Conservation (phyloP, 768 basidiomycete species). For the Pisolithus microcarpus region DNA sequence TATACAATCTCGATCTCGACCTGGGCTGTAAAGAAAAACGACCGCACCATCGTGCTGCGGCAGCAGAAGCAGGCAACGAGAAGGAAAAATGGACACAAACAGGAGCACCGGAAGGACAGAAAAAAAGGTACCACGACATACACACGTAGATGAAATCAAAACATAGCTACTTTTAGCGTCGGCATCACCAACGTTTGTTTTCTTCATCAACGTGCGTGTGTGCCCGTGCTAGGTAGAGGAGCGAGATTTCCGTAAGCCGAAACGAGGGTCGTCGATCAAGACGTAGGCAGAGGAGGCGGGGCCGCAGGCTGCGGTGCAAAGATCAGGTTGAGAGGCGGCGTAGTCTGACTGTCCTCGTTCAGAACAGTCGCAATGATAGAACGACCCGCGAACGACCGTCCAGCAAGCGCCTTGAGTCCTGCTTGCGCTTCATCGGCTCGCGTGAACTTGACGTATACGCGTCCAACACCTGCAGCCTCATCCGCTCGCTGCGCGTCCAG, state of each 20-base stretch:
- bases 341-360: slow-evolving; percentile 77
- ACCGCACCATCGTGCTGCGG: not conserved
- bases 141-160: slow-evolving; percentile 13
- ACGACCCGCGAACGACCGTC: slow-evolving; percentile 78
- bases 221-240: too few species aligned
- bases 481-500: slow-evolving; percentile 68
- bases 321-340: slow-evolving; percentile 73
- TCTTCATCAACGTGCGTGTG: too few species aligned
- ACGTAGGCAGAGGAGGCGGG: slow-evolving; percentile 64
- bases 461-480: slow-evolving; percentile 88
- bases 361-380: slow-evolving; percentile 83
- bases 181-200: slow-evolving; percentile 8
- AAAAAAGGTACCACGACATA: slow-evolving; percentile 9
- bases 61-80: not conserved
- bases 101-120: too few species aligned
- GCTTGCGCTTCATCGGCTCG: slow-evolving; percentile 52
- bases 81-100: not conserved
- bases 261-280: slow-evolving; percentile 9
- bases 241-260: too few species aligned
- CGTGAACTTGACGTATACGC: slow-evolving; percentile 88
- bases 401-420: slow-evolving; percentile 84
- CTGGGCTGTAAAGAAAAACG: not conserved
- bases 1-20: not conserved
- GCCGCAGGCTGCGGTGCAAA: slow-evolving; percentile 81
- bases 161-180: slow-evolving; percentile 9